These are phyloP conservation scores for Periconia sp. DNA, from an alignment of 2,329 filamentous ascomycete genomes.

Conservation along the genomic window DNA sequence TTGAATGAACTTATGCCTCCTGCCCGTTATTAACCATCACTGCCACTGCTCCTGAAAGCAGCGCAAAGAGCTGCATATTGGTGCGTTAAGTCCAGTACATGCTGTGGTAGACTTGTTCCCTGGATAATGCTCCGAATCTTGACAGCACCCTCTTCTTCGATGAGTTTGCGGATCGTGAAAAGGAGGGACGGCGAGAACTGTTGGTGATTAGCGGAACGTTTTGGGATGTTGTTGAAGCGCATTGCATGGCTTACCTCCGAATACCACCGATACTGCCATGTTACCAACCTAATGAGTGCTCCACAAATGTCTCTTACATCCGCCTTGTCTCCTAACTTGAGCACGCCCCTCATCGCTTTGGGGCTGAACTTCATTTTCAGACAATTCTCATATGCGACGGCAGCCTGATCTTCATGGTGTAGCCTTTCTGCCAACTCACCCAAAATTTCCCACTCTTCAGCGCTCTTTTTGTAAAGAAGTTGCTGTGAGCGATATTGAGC, in stretches of 20 bases:
- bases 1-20: neutral
- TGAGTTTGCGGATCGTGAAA: slow-evolving; percentile 84
- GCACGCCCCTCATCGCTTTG: slow-evolving; percentile 83
- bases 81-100: slow-evolving; percentile 90
- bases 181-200: slow-evolving; percentile 90
- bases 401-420: slow-evolving; percentile 86
- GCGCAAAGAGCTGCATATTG: slow-evolving; percentile 94
- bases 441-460: slow-evolving; percentile 97
- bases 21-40: slow-evolving; percentile 48
- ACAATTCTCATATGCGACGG: slow-evolving; percentile 91
- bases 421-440: slow-evolving; percentile 89
- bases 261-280: slow-evolving; percentile 99
- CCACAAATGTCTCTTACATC: slow-evolving; percentile 80
- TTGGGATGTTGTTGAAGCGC: neutral
- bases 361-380: slow-evolving; percentile 87
- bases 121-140: slow-evolving; percentile 98
- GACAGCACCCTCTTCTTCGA: slow-evolving; percentile 95
- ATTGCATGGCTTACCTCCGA: slow-evolving; percentile 67
- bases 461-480: slow-evolving; percentile 93
- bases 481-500: slow-evolving; percentile 91
- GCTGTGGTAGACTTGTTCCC: slow-evolving; percentile 89
- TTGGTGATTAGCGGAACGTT: neutral
- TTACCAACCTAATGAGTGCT: slow-evolving; percentile 86
- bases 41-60: slow-evolving; percentile 91
- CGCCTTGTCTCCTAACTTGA: slow-evolving; percentile 73